A percentile compares a stretch with the other conserved stretches of the same genome.
Conservation (phyloP, 2,329 filamentous ascomycete species). For the Xylariaceae sp. region DNA sequence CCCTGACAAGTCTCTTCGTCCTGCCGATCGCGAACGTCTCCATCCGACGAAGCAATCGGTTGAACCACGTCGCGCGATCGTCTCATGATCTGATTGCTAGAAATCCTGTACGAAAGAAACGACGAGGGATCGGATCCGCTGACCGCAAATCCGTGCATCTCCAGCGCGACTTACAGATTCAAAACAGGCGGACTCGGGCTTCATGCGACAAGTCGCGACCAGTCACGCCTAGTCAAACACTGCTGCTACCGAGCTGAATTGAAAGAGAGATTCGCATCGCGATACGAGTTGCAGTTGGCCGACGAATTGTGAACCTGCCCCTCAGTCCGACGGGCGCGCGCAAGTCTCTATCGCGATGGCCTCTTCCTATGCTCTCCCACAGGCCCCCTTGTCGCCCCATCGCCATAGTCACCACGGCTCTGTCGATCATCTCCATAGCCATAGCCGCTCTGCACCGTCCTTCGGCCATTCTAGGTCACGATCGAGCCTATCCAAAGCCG, state of each 20-base stretch:
- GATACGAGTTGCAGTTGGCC: neutral
- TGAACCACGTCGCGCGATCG: neutral
- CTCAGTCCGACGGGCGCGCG: neutral
- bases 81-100: neutral
- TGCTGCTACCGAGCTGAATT: neutral
- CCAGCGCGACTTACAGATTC: neutral
- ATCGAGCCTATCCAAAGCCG: conserved; percentile 28
- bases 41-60: neutral
- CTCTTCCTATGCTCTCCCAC: conserved; percentile 50
- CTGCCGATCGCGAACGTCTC: neutral
- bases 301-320: neutral
- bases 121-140: neutral
- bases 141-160: neutral
- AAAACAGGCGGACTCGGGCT: neutral
- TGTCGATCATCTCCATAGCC: conserved; percentile 35
- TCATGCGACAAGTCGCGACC: conserved; percentile 3
- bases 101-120: neutral
- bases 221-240: neutral
- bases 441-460: conserved; percentile 36
- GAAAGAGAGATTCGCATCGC: neutral
- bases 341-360: conserved; percentile 37
- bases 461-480: conserved; percentile 37
- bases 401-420: conserved; percentile 30
- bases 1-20: neutral
- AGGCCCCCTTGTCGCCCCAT: conserved; percentile 42